Percentiles rank a stretch among this genome's conserved stretches.
phyloP scores from a whole-genome alignment of 2,329 filamentous ascomycete species.

The Fusarium papillatum region DNA sequence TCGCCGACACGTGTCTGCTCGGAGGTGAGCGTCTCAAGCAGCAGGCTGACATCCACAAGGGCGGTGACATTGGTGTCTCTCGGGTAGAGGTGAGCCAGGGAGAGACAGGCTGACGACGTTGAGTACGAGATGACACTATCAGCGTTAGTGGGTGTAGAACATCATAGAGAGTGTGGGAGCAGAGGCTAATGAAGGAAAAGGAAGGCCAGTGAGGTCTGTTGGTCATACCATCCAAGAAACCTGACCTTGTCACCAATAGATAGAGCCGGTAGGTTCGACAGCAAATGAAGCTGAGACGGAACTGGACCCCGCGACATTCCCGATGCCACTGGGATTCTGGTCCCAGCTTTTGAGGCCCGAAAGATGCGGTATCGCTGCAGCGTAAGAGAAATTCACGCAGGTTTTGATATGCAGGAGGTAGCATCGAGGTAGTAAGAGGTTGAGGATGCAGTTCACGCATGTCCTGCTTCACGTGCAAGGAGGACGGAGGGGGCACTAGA shows the following conservation, averaged over 20 bases:
- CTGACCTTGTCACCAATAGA: slow-evolving; percentile 83
- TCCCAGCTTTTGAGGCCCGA: slow-evolving; percentile 28
- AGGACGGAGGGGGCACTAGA: neutral
- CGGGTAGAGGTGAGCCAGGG: slow-evolving; percentile 77
- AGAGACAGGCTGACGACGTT: slow-evolving; percentile 70
- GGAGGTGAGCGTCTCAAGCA: slow-evolving; percentile 75
- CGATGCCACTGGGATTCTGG: slow-evolving; percentile 9
- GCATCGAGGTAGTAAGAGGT: slow-evolving; percentile 7
- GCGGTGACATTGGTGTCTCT: slow-evolving; percentile 60
- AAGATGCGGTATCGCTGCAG: slow-evolving; percentile 36
- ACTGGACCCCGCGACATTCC: slow-evolving; percentile 71
- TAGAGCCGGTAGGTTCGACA: slow-evolving; percentile 69
- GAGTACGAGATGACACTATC: slow-evolving; percentile 65
- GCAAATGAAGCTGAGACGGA: slow-evolving; percentile 74
- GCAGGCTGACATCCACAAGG: slow-evolving; percentile 77
- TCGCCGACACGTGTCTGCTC: slow-evolving; percentile 79
- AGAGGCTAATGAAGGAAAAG: slow-evolving; percentile 5
- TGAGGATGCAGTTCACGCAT: slow-evolving; percentile 25
- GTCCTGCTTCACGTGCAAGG: slow-evolving; percentile 31
- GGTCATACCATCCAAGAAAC: slow-evolving; percentile 88
- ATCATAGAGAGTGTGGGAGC: slow-evolving; percentile 16
- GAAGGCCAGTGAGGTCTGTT: slow-evolving; percentile 6
- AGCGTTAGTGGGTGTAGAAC: slow-evolving; percentile 44
- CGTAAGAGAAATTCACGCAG: slow-evolving; percentile 26
- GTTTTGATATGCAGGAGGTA: neutral